phyloP scores from a whole-genome alignment of 345 rosid species.

The Populus ilicifolia region DNA sequence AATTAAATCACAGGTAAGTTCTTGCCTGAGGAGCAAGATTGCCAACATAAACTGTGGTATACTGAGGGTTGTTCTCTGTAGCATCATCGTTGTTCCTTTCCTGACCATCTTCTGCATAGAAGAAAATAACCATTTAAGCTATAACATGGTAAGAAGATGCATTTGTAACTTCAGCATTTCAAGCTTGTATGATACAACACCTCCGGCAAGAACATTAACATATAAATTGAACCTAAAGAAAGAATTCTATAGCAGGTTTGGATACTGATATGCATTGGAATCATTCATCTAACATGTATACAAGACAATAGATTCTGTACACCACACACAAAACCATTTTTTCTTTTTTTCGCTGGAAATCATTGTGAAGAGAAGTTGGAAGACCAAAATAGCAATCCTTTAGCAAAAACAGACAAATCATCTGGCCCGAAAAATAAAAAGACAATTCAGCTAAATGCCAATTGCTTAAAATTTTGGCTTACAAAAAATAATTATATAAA shows the following conservation, averaged over 20 bases:
- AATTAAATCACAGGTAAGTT: background rate
- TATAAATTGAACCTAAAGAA: too few species aligned
- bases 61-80: conserved; percentile 85
- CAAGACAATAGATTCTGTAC: too few species aligned
- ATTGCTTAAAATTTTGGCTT: background rate
- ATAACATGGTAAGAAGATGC: background rate
- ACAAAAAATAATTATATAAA: background rate
- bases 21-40: conserved; percentile 89
- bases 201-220: too few species aligned
- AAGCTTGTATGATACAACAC: background rate
- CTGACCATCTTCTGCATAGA: conserved; percentile 75
- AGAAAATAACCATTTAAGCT: background rate
- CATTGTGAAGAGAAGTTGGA: background rate
- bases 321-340: too few species aligned
- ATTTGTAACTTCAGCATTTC: background rate
- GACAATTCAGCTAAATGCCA: background rate
- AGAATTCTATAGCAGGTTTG: too few species aligned
- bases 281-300: too few species aligned
- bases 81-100: conserved; percentile 62
- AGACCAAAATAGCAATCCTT: too few species aligned
- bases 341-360: too few species aligned
- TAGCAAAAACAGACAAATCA: too few species aligned
- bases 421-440: background rate
- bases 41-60: conserved; percentile 94
- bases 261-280: too few species aligned